These are phyloP conservation scores for Solanum sejunctum DNA, from an alignment of 257 asterid species.

Conservation along the genomic window DNA sequence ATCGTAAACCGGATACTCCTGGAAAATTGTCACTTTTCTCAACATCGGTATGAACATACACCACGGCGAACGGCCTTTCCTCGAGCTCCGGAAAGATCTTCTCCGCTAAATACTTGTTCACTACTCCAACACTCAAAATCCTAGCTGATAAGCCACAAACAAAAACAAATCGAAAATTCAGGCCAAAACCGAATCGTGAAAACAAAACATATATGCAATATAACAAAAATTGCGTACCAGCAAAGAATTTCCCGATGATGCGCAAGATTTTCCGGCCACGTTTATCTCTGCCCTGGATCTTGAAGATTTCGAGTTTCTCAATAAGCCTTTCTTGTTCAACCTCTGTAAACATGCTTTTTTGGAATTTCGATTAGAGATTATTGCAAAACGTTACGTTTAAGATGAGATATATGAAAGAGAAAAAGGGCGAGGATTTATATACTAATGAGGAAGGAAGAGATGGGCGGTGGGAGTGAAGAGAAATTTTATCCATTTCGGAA, in stretches of 20 bases:
- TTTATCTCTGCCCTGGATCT: slow-evolving; percentile 67
- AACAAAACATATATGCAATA: not conserved
- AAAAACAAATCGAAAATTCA: not conserved
- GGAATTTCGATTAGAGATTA: not conserved
- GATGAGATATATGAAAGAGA: not conserved
- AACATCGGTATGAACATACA: slow-evolving; percentile 63
- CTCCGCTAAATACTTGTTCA: slow-evolving; percentile 56
- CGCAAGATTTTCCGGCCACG: slow-evolving; percentile 57
- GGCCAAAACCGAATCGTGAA: too few relatives aligned
- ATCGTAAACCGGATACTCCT: slow-evolving; percentile 53
- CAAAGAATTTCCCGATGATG: slow-evolving; percentile 67
- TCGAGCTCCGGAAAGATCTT: slow-evolving; percentile 40
- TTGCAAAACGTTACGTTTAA: not conserved
- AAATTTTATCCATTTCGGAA: not conserved
- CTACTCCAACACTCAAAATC: slow-evolving; percentile 35
- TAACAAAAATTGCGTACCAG: slow-evolving; percentile 28
- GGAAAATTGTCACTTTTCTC: slow-evolving; percentile 47
- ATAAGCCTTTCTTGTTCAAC: slow-evolving; percentile 36
- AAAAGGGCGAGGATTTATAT: not conserved
- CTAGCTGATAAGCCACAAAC: slow-evolving; percentile 19
- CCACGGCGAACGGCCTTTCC: slow-evolving; percentile 51
- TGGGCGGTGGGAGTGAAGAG: not conserved
- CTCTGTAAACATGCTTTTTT: slow-evolving; percentile 7
- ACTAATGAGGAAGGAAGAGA: not conserved
- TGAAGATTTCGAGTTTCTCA: slow-evolving; percentile 41